Evolutionary conservation across 2,329 filamentous ascomycete species (phyloP), one percentile per base, ranked within the genome.

Genomic region (Penicillium sp.): DNA sequence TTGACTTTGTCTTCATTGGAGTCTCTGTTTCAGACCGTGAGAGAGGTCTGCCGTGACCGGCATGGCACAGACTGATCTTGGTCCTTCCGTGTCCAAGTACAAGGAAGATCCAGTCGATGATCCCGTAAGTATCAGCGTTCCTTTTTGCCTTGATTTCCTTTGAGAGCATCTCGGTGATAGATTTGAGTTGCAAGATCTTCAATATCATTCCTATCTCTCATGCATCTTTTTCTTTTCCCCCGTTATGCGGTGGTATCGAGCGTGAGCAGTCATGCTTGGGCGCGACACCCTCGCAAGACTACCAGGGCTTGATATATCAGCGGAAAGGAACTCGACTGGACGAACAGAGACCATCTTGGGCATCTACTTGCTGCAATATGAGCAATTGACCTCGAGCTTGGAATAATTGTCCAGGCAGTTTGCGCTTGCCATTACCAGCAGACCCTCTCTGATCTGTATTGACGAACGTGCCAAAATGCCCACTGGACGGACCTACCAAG

Each of bases 101-200:
- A 72, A 72, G 61, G 67, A 71, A 58, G 68, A 71, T 44, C 59
- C 67, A 32, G 48, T 57, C 40, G 65, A 65, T 42, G 66, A 72
- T 62, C 60, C 68, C 48, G 70, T 73, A 61, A 70, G 69, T 68
- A 53, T 43, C 5, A 5, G 9, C 5, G 18, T 5, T 9, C 9
- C 18, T 22, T 9, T 22, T 22, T 22, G 18, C 18, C 18, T 22
- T 22, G 18, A 22, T 22, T 45, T 30, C 12, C 11, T 11, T 9
- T 13, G 12, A 12, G 15, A 29, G 27, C 16, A 9, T 30, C 26
- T 9, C 17, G 6, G 15, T 37, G 20, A 32, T 33, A 20, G 18
- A 27, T 4, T 37, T 45, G 42, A 41, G 12, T 44, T 11, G 20
- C 29, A 30, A 14, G 27, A 27, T 20, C 18, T 22, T 9, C 18